Base-by-base conservation (phyloP, 1,284 basidiomycete genomes). In the Malassezia psittaci region DNA sequence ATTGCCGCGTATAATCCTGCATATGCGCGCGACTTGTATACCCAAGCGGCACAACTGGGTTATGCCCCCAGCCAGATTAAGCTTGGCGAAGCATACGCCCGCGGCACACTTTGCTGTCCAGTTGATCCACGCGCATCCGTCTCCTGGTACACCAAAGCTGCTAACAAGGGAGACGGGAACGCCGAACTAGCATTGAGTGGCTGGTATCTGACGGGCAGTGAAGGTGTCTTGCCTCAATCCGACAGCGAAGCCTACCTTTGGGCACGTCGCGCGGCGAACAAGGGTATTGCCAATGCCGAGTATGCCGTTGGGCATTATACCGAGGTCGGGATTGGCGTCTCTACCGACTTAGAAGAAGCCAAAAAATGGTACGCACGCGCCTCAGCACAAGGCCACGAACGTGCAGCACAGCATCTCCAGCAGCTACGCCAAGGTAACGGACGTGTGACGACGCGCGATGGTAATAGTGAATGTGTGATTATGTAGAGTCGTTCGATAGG, bases 81-180 rank as follows among this genome's bases (percentile, higher is more conserved):
- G 77, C 83, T 98, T 9, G 94, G 93, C 2, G 84, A 87, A 59
- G 90, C 87, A 69, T 94, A 88, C 76, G 94, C 98, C 77, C 96
- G 91, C 72, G 94, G 94, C 21, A 78, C 81, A 9, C 77, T 98
- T 47, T 84, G 84, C 8, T 98, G 91, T 74, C 86, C 88, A 0
- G 85, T 96, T 46, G 93, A 98, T 76, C 90, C 94, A 8, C 82
- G 85, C 51, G 81, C 88, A 54, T 90, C 87, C 46, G 96, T 99
- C 65, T 90, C 88, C 3, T 99, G 94, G 93, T 96, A 96, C 76
- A 96, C 93, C 21, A 90, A 88, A 69, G 93, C 94, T 9, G 91
- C 93, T 16, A 89, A 93, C 77, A 90, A 90, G 75, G 91, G 90
- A 6, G 86, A 93, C 74, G 80, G 88, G 1, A 90, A 96, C 75